These are phyloP conservation scores for Rhododendron simsii DNA, from an alignment of 148 eudicot species.

Conservation along the genomic window DNA sequence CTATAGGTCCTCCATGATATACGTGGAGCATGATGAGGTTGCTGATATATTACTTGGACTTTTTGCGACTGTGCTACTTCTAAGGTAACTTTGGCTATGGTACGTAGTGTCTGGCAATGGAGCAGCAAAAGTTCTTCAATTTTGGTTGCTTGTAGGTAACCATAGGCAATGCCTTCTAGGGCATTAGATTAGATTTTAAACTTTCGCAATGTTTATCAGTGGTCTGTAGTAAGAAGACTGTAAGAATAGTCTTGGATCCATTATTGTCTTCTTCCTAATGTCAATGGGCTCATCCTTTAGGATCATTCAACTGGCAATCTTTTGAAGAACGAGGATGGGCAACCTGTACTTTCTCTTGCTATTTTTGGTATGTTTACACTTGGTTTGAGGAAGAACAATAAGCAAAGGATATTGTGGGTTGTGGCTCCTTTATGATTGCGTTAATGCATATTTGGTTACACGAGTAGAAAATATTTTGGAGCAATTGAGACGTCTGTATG, in stretches of 20 bases:
- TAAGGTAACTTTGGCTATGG: not conserved
- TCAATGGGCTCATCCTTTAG: not conserved
- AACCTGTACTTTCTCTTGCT: not conserved
- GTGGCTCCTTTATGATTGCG: constrained; percentile 6
- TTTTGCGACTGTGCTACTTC: not conserved
- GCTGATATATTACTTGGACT: not conserved
- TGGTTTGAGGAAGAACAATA: not conserved
- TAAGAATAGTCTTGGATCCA: not conserved
- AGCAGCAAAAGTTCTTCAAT: not conserved
- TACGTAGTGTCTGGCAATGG: not conserved
- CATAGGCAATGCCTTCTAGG: not conserved
- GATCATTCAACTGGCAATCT: not conserved
- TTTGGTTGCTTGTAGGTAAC: not conserved
- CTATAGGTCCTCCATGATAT: not conserved
- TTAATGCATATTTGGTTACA: not conserved
- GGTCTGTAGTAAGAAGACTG: not conserved
- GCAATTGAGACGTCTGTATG: not conserved
- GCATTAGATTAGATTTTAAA: not conserved
- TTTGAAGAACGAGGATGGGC: not conserved
- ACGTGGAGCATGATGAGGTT: not conserved
- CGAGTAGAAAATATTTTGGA: not conserved
- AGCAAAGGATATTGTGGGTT: not conserved
- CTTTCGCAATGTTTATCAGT: not conserved
- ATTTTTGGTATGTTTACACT: not conserved
- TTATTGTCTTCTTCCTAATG: not conserved